Percentiles rank a stretch among this genome's conserved stretches.
Evolutionary conservation across 2,329 filamentous ascomycete species (phyloP).

Genomic region (Alternaria hordeiaustralica): DNA sequence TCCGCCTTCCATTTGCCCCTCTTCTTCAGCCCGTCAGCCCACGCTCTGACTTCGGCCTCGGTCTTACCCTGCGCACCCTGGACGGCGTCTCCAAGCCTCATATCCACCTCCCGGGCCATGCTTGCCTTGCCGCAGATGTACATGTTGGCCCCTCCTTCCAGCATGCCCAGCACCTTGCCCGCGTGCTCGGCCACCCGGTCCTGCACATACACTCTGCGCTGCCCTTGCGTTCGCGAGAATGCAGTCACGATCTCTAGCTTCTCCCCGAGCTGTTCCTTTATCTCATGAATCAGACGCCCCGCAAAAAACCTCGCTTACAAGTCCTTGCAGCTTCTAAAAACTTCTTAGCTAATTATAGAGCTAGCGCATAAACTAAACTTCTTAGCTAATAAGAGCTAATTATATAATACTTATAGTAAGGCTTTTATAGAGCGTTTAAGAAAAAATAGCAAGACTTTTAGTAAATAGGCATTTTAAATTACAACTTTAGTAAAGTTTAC

Average conservation of each 20-base stretch:
- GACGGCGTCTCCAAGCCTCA: conserved; percentile 49
- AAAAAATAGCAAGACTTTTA: neutral
- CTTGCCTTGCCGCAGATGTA: conserved; percentile 50
- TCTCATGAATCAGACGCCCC: too few relatives aligned
- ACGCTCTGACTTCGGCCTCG: conserved; percentile 52
- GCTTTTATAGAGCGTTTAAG: neutral
- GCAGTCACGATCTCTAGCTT: conserved; percentile 35
- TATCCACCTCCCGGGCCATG: conserved; percentile 53
- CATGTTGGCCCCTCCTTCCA: conserved; percentile 49
- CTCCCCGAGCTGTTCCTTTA: conserved; percentile 24
- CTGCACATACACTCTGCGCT: conserved; percentile 48
- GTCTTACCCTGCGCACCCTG: conserved; percentile 46
- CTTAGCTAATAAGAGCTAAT: neutral
- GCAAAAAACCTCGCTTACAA: too few relatives aligned
- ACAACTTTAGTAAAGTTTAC: neutral
- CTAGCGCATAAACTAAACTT: neutral
- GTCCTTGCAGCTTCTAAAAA: neutral
- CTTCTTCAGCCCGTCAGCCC: conserved; percentile 58
- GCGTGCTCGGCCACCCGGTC: conserved; percentile 44
- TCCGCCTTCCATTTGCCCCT: conserved; percentile 62
- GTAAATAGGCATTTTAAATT: neutral
- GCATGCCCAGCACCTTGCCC: conserved; percentile 39
- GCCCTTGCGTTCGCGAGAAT: conserved; percentile 25
- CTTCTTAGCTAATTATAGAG: neutral
- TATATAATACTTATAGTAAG: neutral